Evolutionary conservation across 352 stramenopile species (phyloP).

Genomic region (Discostella stelligera): DNA sequence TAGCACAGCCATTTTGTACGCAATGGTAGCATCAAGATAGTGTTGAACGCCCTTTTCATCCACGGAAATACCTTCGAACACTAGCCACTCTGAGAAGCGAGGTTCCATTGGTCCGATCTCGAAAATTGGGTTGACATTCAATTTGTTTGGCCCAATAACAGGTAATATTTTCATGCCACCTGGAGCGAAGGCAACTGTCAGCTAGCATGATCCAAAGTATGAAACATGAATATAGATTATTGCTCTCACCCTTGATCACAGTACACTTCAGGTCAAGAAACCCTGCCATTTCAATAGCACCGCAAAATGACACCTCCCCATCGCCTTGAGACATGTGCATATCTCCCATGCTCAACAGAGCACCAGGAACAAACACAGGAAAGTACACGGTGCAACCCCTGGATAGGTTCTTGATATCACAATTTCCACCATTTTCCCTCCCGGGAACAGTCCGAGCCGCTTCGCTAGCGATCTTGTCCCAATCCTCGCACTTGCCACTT

Average conservation of each 20-base stretch:
- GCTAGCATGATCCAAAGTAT: background rate
- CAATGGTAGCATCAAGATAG: slow-evolving; percentile 67
- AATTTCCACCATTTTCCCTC: slow-evolving; percentile 75
- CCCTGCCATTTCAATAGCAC: slow-evolving; percentile 72
- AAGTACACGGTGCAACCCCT: slow-evolving; percentile 71
- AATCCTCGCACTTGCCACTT: slow-evolving; percentile 40
- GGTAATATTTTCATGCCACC: slow-evolving; percentile 64
- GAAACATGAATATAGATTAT: background rate
- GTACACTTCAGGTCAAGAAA: slow-evolving; percentile 64
- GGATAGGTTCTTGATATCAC: slow-evolving; percentile 72
- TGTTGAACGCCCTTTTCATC: slow-evolving; percentile 66
- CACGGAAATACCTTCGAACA: slow-evolving; percentile 73
- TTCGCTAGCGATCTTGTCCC: slow-evolving; percentile 52
- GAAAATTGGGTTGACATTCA: slow-evolving; percentile 70
- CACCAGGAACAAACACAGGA: slow-evolving; percentile 66
- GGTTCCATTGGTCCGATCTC: slow-evolving; percentile 72
- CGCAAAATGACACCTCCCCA: slow-evolving; percentile 72
- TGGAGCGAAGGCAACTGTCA: background rate
- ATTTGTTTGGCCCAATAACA: slow-evolving; percentile 53
- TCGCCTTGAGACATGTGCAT: slow-evolving; percentile 74
- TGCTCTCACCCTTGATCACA: slow-evolving; percentile 60
- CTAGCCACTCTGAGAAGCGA: slow-evolving; percentile 66
- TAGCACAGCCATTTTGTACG: slow-evolving; percentile 63
- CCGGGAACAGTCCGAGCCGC: slow-evolving; percentile 64
- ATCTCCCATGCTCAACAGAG: slow-evolving; percentile 70